phyloP scores from a whole-genome alignment of 176 grass and related monocot genomes.

The Tuctoria greenei region DNA sequence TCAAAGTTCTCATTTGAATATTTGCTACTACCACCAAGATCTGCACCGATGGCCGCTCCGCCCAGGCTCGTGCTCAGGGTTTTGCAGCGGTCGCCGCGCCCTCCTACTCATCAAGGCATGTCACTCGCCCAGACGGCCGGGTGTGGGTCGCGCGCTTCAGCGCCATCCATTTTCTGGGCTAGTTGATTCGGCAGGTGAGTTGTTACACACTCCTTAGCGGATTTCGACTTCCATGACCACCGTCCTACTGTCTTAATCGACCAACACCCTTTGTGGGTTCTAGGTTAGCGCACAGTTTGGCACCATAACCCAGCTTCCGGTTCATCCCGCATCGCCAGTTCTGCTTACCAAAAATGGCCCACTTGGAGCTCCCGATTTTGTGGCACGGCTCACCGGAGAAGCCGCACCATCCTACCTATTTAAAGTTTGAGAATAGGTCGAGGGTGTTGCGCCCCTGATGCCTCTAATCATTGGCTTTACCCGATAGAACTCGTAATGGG shows the following conservation, averaged over 20 bases:
- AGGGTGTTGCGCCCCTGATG: conserved; percentile 64
- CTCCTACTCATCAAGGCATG: conserved; percentile 33
- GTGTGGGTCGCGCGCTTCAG: conserved; percentile 58
- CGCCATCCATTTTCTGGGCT: conserved; percentile 78
- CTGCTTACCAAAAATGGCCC: conserved; percentile 80
- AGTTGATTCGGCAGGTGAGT: conserved; percentile 45
- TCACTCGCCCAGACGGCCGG: conserved; percentile 45
- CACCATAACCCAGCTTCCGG: conserved; percentile 55
- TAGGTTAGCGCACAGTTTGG: conserved; percentile 47
- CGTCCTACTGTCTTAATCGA: conserved; percentile 49
- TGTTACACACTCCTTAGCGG: too few relatives aligned
- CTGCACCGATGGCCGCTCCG: conserved; percentile 60
- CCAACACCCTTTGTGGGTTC: conserved; percentile 57
- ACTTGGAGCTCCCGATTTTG: conserved; percentile 61
- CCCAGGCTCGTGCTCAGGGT: conserved; percentile 55
- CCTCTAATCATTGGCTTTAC: conserved; percentile 68
- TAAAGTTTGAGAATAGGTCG: conserved; percentile 55
- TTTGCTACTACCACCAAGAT: conserved; percentile 78
- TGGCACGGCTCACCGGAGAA: conserved; percentile 28
- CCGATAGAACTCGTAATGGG: conserved; percentile 53
- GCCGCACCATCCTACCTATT: conserved; percentile 43
- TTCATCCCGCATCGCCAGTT: conserved; percentile 77
- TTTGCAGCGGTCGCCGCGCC: conserved; percentile 54
- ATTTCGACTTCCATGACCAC: background rate
- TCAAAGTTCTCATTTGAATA: conserved; percentile 86